Evolutionary conservation across 1,139 yeast genomes (phyloP).

Genomic region (Saccharomyces uvarum): DNA sequence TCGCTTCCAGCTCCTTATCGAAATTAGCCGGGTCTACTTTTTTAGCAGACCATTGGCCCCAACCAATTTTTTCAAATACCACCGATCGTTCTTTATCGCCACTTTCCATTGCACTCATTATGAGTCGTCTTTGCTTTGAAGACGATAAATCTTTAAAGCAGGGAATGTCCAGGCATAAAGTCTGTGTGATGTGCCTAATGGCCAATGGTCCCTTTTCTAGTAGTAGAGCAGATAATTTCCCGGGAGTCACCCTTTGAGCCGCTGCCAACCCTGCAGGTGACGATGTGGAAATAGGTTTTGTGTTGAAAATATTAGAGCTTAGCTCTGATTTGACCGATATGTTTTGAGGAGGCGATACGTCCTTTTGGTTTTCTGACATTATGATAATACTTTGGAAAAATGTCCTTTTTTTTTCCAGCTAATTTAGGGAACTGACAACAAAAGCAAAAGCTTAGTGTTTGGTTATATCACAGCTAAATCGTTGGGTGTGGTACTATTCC

Average conservation of each 20-base stretch:
- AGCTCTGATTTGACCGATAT: slow-evolving; percentile 1
- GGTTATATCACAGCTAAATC: background rate
- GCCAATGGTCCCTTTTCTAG: slow-evolving; percentile 80
- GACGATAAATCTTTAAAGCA: slow-evolving; percentile 74
- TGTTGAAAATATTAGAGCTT: slow-evolving; percentile 3
- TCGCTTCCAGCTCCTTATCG: slow-evolving; percentile 33
- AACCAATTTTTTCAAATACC: slow-evolving; percentile 89
- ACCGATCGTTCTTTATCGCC: slow-evolving; percentile 56
- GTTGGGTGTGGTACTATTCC: background rate
- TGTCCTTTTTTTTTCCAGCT: background rate
- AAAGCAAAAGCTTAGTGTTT: background rate
- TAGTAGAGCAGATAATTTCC: slow-evolving; percentile 62
- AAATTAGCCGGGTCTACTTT: slow-evolving; percentile 45
- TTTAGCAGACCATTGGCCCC: slow-evolving; percentile 97
- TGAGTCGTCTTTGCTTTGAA: slow-evolving; percentile 82
- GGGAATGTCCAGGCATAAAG: slow-evolving; percentile 64
- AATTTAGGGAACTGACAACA: background rate
- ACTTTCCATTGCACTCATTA: slow-evolving; percentile 78
- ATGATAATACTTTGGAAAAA: background rate
- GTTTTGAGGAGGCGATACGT: background rate
- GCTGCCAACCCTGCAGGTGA: slow-evolving; percentile 86
- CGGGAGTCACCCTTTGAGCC: slow-evolving; percentile 78
- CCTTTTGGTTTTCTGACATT: background rate
- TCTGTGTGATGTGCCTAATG: slow-evolving; percentile 79
- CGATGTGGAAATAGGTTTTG: slow-evolving; percentile 51